phyloP scores from a whole-genome alignment of 2,329 filamentous ascomycete genomes.

The Phaeosphaeria sp. region DNA sequence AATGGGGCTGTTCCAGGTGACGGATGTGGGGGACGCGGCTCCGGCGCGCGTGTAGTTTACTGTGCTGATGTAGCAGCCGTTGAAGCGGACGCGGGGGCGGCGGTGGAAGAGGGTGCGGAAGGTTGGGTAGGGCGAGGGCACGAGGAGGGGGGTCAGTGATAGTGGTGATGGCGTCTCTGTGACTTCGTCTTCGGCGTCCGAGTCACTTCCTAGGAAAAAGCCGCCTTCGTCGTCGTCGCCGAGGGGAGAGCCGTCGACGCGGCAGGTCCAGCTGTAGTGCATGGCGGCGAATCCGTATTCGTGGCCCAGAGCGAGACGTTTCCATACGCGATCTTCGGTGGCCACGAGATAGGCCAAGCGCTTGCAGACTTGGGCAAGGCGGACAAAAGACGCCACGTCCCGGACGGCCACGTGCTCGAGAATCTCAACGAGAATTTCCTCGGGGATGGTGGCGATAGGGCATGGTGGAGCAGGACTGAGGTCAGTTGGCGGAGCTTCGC shows the following conservation, averaged over 20 bases:
- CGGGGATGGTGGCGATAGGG: conserved; percentile 77
- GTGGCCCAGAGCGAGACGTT: conserved; percentile 70
- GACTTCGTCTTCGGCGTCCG: conserved; percentile 14
- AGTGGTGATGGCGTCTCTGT: conserved; percentile 3
- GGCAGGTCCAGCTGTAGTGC: conserved; percentile 78
- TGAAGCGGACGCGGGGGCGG: conserved; percentile 88
- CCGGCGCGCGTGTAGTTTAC: conserved; percentile 93
- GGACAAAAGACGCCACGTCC: conserved; percentile 79
- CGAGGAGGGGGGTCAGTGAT: conserved; percentile 39
- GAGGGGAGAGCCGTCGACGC: conserved; percentile 59
- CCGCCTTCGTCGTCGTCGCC: conserved; percentile 44
- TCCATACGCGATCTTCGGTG: conserved; percentile 88
- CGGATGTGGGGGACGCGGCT: conserved; percentile 71
- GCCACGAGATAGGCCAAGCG: conserved; percentile 83
- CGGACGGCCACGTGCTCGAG: conserved; percentile 72
- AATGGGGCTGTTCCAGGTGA: conserved; percentile 80
- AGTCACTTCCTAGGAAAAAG: conserved; percentile 33
- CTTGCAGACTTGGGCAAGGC: conserved; percentile 83
- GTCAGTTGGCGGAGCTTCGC: conserved; percentile 72
- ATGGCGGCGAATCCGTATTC: conserved; percentile 83
- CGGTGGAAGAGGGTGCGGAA: conserved; percentile 75
- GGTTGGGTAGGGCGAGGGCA: conserved; percentile 48
- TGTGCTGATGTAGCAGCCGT: conserved; percentile 94
- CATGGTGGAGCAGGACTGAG: conserved; percentile 77
- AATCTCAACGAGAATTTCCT: conserved; percentile 85